A percentile compares a stretch with the other conserved stretches of the same genome.
These are phyloP conservation scores for Brassica balearica DNA, from an alignment of 441 rosid genomes.

Conservation along the genomic window DNA sequence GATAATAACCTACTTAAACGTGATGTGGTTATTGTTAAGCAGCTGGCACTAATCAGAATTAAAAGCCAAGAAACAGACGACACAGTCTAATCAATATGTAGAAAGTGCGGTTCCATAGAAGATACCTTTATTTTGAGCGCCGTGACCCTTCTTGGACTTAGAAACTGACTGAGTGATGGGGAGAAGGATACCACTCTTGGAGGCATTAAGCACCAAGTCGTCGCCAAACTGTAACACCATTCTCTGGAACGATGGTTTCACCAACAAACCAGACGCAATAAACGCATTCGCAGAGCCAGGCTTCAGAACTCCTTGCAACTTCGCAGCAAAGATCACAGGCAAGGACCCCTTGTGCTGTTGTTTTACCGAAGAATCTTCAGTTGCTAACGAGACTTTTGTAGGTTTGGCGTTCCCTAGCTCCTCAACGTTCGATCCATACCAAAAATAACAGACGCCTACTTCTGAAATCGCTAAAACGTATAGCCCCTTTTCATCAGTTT, in stretches of 20 bases:
- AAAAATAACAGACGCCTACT: conserved; percentile 84
- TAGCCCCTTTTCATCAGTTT: conserved; percentile 55
- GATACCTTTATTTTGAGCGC: conserved; percentile 62
- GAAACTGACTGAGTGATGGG: conserved; percentile 58
- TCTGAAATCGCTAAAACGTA: conserved; percentile 86
- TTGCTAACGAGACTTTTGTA: conserved; percentile 66
- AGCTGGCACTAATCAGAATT: neutral
- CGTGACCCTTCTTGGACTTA: conserved; percentile 60
- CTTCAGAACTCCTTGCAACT: conserved; percentile 68
- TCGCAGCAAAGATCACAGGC: conserved; percentile 78
- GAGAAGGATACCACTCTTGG: conserved; percentile 79
- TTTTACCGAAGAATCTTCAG: conserved; percentile 51
- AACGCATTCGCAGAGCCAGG: conserved; percentile 65
- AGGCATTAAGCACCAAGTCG: conserved; percentile 62
- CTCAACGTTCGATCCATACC: conserved; percentile 74
- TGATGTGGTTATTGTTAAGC: neutral
- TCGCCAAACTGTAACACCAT: conserved; percentile 68
- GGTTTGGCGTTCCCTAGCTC: conserved; percentile 67
- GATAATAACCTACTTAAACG: neutral
- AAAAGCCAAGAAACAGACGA: neutral
- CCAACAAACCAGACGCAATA: conserved; percentile 74
- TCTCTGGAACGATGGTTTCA: conserved; percentile 89
- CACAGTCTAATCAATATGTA: neutral
- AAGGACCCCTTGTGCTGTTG: conserved; percentile 59
- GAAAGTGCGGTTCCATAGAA: neutral